Evolutionary conservation across 495 filamentous ascomycete genomes (phyloP), one percentile per base, ranked within the genome.

Genomic region (Pyronema omphalodes): DNA sequence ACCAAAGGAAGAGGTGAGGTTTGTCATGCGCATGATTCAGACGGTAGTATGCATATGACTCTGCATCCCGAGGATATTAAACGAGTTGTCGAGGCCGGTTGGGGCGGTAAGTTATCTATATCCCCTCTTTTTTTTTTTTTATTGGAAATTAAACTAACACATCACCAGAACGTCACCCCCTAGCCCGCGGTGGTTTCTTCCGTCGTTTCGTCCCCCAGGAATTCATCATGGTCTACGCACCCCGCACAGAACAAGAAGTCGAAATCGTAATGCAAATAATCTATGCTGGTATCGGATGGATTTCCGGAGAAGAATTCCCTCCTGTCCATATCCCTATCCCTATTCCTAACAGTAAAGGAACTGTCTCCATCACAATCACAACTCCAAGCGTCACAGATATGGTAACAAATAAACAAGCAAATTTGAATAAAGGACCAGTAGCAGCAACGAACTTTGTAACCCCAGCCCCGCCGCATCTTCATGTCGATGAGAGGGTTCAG

Each of bases 151-250:
- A 15, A 52, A 29, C 51, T 44, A 18, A 50, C 35, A 40, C 9
- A 40, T 15, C 14, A 55, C 3, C 55, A 64, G 77, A 94, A 67
- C 72, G 86, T n/a, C 86, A 93, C 67, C 84, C 84, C 0, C 72
- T 93, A 56, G 79, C 84, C 3, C 78, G 79, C 55, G 76, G 72
- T 19, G 73, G 73, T 8, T 66, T 67, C 55, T 69, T 70, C 44
- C 71, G 58, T 62, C 70, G 71, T 53, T 84, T 75, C 58, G 73
- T 77, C 51, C 83, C 84, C 0, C 65, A 67, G 9, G 81, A 81
- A 34, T 93, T 83, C 66, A 66, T 84, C 39, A 78, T 94, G 74
- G 73, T 95, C 11, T 95, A 95, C 70, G 84, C 88, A 19, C 86
- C 88, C 0, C 71, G 82, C 44, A 70, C 77, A 39, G 74, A 81